Conservation (phyloP, 441 rosid genomes). For the Viola pubescens region DNA sequence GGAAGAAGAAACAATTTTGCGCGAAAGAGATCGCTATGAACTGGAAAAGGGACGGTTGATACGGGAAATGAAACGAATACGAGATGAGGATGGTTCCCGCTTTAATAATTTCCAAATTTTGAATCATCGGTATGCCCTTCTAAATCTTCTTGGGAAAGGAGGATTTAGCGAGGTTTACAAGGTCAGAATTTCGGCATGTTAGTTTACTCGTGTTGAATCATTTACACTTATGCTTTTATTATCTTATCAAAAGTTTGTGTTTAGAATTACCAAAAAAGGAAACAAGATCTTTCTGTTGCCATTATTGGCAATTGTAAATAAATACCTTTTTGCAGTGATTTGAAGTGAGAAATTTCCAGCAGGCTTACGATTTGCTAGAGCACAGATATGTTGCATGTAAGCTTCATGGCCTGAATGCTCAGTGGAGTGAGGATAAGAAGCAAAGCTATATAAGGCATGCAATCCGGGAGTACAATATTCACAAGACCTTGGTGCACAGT, state of each 20-base stretch:
- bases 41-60: constrained; percentile 94
- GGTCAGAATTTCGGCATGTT: constrained; percentile 53
- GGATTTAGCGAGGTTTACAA: constrained; percentile 99
- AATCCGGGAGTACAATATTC: constrained; percentile 90
- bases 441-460: constrained; percentile 97
- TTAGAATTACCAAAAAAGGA: constrained; percentile 20
- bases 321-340: constrained; percentile 51
- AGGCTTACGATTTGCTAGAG: constrained; percentile 98
- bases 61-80: constrained; percentile 95
- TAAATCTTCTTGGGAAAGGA: constrained; percentile 98
- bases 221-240: neutral
- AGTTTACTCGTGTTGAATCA: constrained; percentile 20
- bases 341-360: constrained; percentile 70
- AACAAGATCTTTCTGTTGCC: constrained; percentile 34
- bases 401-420: constrained; percentile 97
- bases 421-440: constrained; percentile 99
- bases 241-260: constrained; percentile 7
- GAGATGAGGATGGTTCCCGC: constrained; percentile 98
- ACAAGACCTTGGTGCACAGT: constrained; percentile 93
- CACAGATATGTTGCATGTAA: constrained; percentile 97
- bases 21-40: constrained; percentile 97
- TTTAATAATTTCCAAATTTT: constrained; percentile 95
- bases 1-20: constrained; percentile 89
- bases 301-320: constrained; percentile 50
- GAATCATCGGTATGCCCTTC: constrained; percentile 80